phyloP scores from a whole-genome alignment of 225 moss, liverwort and hornwort genomes.

The Asterella californica region DNA sequence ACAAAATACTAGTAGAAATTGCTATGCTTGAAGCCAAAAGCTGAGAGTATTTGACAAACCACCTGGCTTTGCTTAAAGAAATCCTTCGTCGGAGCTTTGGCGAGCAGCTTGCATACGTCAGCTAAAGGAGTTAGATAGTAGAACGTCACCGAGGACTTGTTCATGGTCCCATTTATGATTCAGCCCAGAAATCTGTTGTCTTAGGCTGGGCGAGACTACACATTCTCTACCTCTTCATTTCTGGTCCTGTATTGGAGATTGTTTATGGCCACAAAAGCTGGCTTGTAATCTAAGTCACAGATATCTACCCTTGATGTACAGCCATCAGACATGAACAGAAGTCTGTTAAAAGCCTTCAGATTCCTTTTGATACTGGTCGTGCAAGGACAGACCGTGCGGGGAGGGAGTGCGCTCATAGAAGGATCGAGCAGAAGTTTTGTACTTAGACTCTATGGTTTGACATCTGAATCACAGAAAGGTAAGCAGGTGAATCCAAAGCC shows the following conservation, averaged over 20 bases:
- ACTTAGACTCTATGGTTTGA: not conserved
- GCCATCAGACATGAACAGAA: constrained; percentile 11
- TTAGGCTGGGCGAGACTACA: not conserved
- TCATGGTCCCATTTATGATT: not conserved
- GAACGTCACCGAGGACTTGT: constrained; percentile 1
- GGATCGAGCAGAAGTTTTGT: constrained; percentile 6
- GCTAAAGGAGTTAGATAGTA: constrained; percentile 13
- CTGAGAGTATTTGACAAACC: constrained; percentile 8
- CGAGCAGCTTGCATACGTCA: constrained; percentile 1
- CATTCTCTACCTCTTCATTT: constrained; percentile 5
- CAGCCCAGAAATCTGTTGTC: not conserved
- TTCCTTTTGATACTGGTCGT: not conserved
- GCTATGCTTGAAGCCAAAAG: constrained; percentile 64
- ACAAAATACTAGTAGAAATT: constrained; percentile 79
- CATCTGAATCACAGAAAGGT: constrained; percentile 7
- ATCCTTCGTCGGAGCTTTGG: not conserved
- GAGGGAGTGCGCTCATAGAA: not conserved
- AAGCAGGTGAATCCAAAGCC: not conserved
- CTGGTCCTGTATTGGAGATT: constrained; percentile 6
- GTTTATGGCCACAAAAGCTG: constrained; percentile 18
- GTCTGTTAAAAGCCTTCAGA: constrained; percentile 5
- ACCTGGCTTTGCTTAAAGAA: not conserved
- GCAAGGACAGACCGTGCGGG: not conserved
- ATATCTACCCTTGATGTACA: constrained; percentile 23
- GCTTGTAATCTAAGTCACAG: constrained; percentile 13